Conservation (phyloP, 441 rosid species). For the Gossypium davidsonii region DNA sequence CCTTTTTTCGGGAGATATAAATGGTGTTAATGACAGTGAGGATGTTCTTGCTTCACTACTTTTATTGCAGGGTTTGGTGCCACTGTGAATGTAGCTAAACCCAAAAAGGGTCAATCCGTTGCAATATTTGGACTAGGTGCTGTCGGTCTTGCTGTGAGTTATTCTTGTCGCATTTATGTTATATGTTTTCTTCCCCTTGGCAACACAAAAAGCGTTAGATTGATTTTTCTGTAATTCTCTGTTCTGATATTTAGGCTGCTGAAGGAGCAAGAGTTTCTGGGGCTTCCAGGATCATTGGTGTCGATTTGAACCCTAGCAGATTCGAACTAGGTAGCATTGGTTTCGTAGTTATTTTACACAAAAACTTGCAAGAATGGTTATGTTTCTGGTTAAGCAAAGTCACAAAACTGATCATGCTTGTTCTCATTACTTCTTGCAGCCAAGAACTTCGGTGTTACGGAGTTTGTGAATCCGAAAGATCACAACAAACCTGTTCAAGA, state of each 20-base stretch:
- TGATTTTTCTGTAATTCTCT: background rate
- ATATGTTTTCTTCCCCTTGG: background rate
- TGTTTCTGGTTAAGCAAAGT: background rate
- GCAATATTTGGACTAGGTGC: slow-evolving; percentile 86
- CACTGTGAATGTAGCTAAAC: slow-evolving; percentile 78
- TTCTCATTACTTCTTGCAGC: slow-evolving; percentile 38
- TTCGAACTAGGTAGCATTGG: slow-evolving; percentile 45
- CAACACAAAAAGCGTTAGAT: too few relatives aligned
- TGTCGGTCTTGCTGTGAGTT: slow-evolving; percentile 75
- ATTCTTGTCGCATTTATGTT: background rate
- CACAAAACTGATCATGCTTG: background rate
- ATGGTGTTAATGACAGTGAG: background rate
- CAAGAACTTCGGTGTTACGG: slow-evolving; percentile 71
- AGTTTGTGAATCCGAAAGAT: slow-evolving; percentile 77
- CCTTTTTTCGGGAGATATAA: background rate
- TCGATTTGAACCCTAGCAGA: slow-evolving; percentile 58
- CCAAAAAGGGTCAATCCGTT: slow-evolving; percentile 56
- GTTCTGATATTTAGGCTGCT: slow-evolving; percentile 43
- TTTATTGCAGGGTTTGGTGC: slow-evolving; percentile 55
- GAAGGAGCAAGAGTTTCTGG: slow-evolving; percentile 78
- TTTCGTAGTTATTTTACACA: background rate
- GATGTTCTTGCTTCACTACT: background rate
- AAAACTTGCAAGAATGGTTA: background rate
- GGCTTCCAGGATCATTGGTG: slow-evolving; percentile 75
- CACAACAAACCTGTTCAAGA: slow-evolving; percentile 74